Conservation (phyloP, 257 asterid species). For the Mitragyna speciosa region DNA sequence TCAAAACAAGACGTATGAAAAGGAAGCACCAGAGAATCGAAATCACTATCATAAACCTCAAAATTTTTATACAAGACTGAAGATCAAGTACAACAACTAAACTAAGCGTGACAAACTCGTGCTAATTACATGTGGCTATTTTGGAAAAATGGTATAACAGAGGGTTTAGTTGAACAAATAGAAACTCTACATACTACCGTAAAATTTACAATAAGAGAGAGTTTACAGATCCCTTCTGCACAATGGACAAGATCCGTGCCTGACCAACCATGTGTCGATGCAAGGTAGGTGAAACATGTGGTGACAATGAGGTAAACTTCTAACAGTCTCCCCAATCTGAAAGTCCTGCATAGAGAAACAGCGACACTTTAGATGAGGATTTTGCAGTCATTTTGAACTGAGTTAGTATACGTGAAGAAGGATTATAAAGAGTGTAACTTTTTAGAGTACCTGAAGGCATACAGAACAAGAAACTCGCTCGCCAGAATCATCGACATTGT, state of each 20-base stretch:
- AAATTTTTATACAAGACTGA: conserved; percentile 24
- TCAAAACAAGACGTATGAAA: not conserved
- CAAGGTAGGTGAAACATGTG: conserved; percentile 94
- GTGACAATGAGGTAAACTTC: conserved; percentile 85
- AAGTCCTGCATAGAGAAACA: conserved; percentile 54
- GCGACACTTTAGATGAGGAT: not conserved
- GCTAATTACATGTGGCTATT: conserved; percentile 27
- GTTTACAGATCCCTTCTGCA: conserved; percentile 91
- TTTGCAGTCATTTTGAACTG: not conserved
- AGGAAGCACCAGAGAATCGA: not conserved
- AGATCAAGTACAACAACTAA: conserved; percentile 5
- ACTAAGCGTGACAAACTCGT: conserved; percentile 20
- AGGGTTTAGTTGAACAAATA: conserved; percentile 26
- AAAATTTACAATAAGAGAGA: conserved; percentile 32
- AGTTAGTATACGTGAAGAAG: not conserved
- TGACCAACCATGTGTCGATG: conserved; percentile 91
- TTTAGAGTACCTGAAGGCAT: conserved; percentile 77
- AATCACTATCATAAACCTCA: conserved; percentile 18
- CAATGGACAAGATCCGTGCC: conserved; percentile 96
- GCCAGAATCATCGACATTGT: conserved; percentile 64
- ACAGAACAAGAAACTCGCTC: conserved; percentile 90
- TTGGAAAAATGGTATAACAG: conserved; percentile 18
- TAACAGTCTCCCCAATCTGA: conserved; percentile 78
- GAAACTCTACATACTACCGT: conserved; percentile 37
- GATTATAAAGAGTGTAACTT: not conserved